Base-by-base conservation (phyloP, 2,329 filamentous ascomycete species). In the Anthostomella pinea region DNA sequence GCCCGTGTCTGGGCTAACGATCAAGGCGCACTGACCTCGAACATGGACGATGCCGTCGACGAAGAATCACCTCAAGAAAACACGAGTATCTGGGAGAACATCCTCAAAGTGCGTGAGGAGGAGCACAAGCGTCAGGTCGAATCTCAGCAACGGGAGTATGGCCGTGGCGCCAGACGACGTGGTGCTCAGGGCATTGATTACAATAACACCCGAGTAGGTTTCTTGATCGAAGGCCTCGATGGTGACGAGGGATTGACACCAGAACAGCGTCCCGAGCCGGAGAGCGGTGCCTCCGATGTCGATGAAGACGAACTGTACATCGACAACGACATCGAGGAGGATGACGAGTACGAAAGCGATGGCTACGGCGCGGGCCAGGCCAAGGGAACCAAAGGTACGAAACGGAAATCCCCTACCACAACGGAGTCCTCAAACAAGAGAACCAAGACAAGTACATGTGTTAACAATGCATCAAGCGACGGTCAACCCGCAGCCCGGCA, bases 1-100 rank as follows among this genome's bases (percentile, higher is more conserved):
- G 91, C 91, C 24, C 79, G 87, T 28, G 84, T 98, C 2, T 98
- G 93, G 93, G 85, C 84, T 4, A 94, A 95, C 52, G 85, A 94
- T 22, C 78, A 80, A 48, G 79, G 76, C 6, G 69, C 71, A 0
- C 69, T 95, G 5, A 75, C 82, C 31, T 82, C 85, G 13, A 73
- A 78, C 16, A 58, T 85, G 15, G 70, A 77, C 28, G 69, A 72
- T 25, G 65, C 68, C 5, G 67, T 72, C 2, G 69, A 77, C 17
- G 73, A 76, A 6, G 68, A 74, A 5, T 60, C 70, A 6, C 68
- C 72, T 0, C 20, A 44, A 10, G 70, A 82, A 8, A 82, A 82
- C 52, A 73, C 77, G 10, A 81, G 79, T 22, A 79, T 94, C 0
- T 98, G 94, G 94, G 89, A 95, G 35, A 83, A 83, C 51, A 96